Evolutionary conservation across 208 protist species (phyloP), one percentile per base, ranked within the genome.

Genomic region (Crithidia sp.): DNA sequence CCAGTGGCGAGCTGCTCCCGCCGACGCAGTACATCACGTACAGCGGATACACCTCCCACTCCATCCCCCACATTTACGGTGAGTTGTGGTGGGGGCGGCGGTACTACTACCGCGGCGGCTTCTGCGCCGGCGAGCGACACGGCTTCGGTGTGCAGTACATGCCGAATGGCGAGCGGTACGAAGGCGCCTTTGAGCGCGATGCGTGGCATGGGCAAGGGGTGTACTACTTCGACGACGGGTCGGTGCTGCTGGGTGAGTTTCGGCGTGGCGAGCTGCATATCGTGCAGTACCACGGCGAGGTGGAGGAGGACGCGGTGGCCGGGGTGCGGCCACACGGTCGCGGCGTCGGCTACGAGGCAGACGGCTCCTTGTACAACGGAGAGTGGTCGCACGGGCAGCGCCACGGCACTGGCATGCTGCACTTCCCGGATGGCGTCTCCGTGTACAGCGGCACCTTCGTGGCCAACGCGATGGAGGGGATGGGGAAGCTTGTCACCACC

Each of bases 401-500:
- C 40, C 89, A 96, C 61, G 93, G 93, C 53, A 93, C 78, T 0
- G 93, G 93, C 17, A 83, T 95, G 68, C 72, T 95, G 17, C 67
- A 86, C 37, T 10, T 67, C n/a, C 50, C 49, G 9, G 72, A 84
- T 58, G 85, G 79, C 36, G 67, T 74, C 47, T 65, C 66, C 52
- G 69, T 94, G 47, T 96, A 95, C 79, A 93, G 82, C 63, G 92
- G 92, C 28, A 77, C 79, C 41, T 97, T 97, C 75, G 65, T 73
- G 13, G 68, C 79, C 57, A 81, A 83, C 13, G 67, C 70, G 50
- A 85, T 90, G n/a, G 78, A 95, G 45, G 92, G 89, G 4, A 60
- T 71, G 43, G 89, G 92, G 0, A 91, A 93, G 74, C 67, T 93
- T 8, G 71, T 92, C 19, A 79, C 68, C 3, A 73, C 56, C 4